Evolutionary conservation across 2,329 filamentous ascomycete genomes (phyloP).

Genomic region (Talaromyces sp.): DNA sequence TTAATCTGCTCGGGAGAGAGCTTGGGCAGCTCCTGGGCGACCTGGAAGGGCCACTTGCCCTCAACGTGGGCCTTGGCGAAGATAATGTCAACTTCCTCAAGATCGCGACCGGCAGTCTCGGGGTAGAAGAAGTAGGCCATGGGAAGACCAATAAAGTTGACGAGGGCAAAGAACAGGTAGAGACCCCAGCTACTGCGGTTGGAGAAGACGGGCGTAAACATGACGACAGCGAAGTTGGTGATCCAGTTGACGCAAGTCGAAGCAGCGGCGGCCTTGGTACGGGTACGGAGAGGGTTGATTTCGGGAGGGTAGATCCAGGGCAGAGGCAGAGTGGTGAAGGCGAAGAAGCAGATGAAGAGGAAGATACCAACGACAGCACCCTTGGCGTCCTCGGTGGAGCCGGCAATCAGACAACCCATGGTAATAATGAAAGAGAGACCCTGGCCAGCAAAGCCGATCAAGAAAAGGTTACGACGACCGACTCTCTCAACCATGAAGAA

Average conservation of each 20-base stretch:
- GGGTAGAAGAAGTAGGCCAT: conserved; percentile 29
- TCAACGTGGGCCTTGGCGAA: conserved; percentile 18
- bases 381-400: conserved; percentile 12
- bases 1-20: background rate
- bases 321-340: conserved; percentile 57
- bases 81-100: conserved; percentile 29
- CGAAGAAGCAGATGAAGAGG: conserved; percentile 61
- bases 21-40: conserved; percentile 18
- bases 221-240: conserved; percentile 42
- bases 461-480: conserved; percentile 27
- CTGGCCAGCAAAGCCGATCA: conserved; percentile 21
- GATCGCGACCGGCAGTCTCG: conserved; percentile 22
- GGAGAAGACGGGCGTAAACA: conserved; percentile 28
- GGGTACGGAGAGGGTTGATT: conserved; percentile 48
- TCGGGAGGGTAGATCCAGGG: conserved; percentile 51
- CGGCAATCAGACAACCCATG: conserved; percentile 20
- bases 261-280: conserved; percentile 48
- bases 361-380: conserved; percentile 45
- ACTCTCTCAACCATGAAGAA: conserved; percentile 46
- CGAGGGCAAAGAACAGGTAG: conserved; percentile 27
- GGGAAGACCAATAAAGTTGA: conserved; percentile 21
- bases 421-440: conserved; percentile 21
- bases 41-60: conserved; percentile 15
- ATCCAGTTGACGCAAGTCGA: conserved; percentile 48
- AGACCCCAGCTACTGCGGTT: conserved; percentile 23